phyloP scores from a whole-genome alignment of 768 basidiomycete genomes.

The Termitomyces sp. region DNA sequence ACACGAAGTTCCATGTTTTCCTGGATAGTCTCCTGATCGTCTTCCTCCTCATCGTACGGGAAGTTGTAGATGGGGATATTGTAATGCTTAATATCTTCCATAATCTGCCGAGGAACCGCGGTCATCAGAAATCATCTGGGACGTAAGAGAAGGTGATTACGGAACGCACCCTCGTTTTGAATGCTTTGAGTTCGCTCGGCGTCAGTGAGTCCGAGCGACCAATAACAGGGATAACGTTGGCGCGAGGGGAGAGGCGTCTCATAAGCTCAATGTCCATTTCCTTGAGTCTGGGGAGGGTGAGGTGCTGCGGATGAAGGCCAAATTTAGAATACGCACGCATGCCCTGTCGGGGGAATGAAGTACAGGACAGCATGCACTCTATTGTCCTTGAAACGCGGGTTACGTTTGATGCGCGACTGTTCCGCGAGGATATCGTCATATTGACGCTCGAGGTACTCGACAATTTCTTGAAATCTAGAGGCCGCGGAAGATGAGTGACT shows the following conservation, averaged over 20 bases:
- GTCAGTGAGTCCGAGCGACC: conserved; percentile 90
- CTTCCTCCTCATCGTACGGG: conserved; percentile 91
- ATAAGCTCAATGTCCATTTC: conserved; percentile 95
- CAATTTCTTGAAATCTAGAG: conserved; percentile 81
- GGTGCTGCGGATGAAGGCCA: background rate
- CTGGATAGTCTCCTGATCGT: conserved; percentile 87
- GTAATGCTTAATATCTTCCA: conserved; percentile 92
- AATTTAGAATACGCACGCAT: conserved; percentile 52
- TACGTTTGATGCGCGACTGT: conserved; percentile 90
- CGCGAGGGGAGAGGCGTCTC: conserved; percentile 83
- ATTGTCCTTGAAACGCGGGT: conserved; percentile 89
- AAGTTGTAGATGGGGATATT: conserved; percentile 92
- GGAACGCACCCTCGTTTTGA: conserved; percentile 69
- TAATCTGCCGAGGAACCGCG: conserved; percentile 49
- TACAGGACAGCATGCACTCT: conserved; percentile 85
- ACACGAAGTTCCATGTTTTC: conserved; percentile 89
- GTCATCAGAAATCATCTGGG: conserved; percentile 8
- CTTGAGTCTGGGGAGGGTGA: conserved; percentile 48
- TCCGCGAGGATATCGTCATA: conserved; percentile 88
- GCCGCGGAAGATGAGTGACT: conserved; percentile 2
- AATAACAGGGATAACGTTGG: conserved; percentile 91
- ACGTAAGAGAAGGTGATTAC: conserved; percentile 12
- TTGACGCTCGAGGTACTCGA: conserved; percentile 84
- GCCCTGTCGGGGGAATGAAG: conserved; percentile 88
- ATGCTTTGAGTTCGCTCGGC: conserved; percentile 71